Evolutionary conservation across 805 yeast species (phyloP), one percentile per base, ranked within the genome.

Genomic region (Metschnikowia matae): DNA sequence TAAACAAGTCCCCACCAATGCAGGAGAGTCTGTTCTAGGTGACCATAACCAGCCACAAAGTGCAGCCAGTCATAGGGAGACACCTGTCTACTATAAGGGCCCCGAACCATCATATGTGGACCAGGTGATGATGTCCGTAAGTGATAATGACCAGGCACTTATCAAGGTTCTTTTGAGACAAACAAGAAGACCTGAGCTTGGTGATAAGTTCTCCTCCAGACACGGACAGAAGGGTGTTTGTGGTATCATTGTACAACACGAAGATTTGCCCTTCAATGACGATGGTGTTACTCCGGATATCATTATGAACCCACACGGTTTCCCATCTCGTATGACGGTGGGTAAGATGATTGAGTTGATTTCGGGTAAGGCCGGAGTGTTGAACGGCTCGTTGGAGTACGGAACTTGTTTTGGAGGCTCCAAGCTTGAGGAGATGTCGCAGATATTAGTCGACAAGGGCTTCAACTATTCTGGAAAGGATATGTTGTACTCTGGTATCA

Each of bases 291-390:
- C 82, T 3, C 99, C 99, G 0, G 99, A 92, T 72, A 91, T 92
- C 57, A 92, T 92, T 63, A 92, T 92, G 97, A 92, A 92, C 65
- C 99, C 99, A 1, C 99, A 92, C 68, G 99, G 97, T 74, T 94
- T 92, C 85, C 99, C 99, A 55, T 92, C 98, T 34, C 96, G 99
- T 80, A 94, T 94, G 99, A 94, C 99, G 37, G 98, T 94, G 17
- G 99, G 99, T 52, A 94, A 94, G 70, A 92, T 94, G 98, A 83
- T 94, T 58, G 99, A 94, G 69, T 77, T 92, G 54, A 87, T 94
- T 21, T 87, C 96, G 32, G 99, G 99, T 59, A 94, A 94, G 65
- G 99, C 98, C 0, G 99, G 99, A 67, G 97, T 94, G 37, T 71
- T 94, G 59, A 87, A 89, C 60, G 99, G 99, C 3, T 64, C 87